Evolutionary conservation across 495 filamentous ascomycete species (phyloP), one percentile per base, ranked within the genome.

Genomic region (Tuber brumale): DNA sequence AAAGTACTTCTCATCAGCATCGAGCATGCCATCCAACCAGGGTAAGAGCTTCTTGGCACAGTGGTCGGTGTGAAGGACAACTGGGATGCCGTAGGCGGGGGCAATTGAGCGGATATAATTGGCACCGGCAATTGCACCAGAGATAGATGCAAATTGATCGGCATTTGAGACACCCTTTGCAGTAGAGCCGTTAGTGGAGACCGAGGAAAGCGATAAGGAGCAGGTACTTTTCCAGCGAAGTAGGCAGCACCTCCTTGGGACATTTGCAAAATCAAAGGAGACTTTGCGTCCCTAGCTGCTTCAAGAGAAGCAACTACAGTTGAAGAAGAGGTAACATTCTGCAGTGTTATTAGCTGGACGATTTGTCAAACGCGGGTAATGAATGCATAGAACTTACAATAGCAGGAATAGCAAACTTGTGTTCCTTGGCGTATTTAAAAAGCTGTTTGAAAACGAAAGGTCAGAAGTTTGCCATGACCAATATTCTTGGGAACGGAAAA

Each of bases 21-120:
- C 93, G 71, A 98, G 85, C 91, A 99, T 94, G 81, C 95, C 95
- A 84, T 98, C 95, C 81, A 99, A 86, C 95, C 96, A 97, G 69
- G 94, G 93, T 23, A 95, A 89, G 71, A 96, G 90, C 89, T 96
- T 95, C 91, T 93, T 94, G 84, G 93, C 93, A 85, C 93, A 97
- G 87, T 96, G 93, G 74, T 97, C 93, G 81, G 92, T 95, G 89
- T 96, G 92, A 74, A 97, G 89, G 75, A 98, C 86, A 74, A 97
- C 95, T 75, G 95, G 95, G 74, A 99, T 88, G 78, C 90, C 94
- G 85, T 99, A 99, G 75, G 88, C 77, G 41, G 95, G 92, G 48
- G 95, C 94, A 82, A 99, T 85, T 77, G 91, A 86, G 77, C 95
- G 93, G 88, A 98, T 93, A 88, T 93, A 98, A 88, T 97, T 92